phyloP scores from a whole-genome alignment of 1,139 yeast species.

The Saccharomyces hybrid region DNA sequence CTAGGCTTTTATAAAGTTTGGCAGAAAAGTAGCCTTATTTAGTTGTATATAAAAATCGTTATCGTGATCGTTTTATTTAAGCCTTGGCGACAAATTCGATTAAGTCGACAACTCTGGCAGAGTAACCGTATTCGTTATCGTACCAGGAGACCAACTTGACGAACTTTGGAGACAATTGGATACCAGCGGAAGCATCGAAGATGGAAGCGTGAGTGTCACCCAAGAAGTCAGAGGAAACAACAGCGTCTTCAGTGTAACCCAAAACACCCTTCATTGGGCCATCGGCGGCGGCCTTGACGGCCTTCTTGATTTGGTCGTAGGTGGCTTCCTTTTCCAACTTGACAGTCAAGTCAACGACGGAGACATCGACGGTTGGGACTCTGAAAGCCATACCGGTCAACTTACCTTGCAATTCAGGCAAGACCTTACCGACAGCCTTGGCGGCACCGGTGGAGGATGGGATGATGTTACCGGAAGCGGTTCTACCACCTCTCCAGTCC shows the following conservation, averaged over 20 bases:
- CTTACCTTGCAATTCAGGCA: conserved; percentile 79
- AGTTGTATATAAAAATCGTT: too few relatives aligned
- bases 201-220: conserved; percentile 70
- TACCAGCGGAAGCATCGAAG: conserved; percentile 76
- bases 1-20: background rate
- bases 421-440: conserved; percentile 85
- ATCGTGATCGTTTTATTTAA: background rate
- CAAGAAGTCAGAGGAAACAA: conserved; percentile 78
- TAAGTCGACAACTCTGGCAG: conserved; percentile 84
- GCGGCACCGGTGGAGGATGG: conserved; percentile 93
- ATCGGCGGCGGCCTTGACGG: conserved; percentile 62
- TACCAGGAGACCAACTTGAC: conserved; percentile 83
- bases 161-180: conserved; percentile 74
- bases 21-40: background rate
- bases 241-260: conserved; percentile 81
- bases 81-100: conserved; percentile 40
- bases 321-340: conserved; percentile 63
- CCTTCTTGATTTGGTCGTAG: conserved; percentile 69
- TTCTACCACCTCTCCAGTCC: conserved; percentile 95
- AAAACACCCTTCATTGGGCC: conserved; percentile 66
- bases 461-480: conserved; percentile 84
- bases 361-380: conserved; percentile 84
- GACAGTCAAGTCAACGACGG: conserved; percentile 68
- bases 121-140: conserved; percentile 86
- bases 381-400: conserved; percentile 85